Evolutionary conservation across 305 asterid species (phyloP).

Genomic region (Fraxinus paxiana): DNA sequence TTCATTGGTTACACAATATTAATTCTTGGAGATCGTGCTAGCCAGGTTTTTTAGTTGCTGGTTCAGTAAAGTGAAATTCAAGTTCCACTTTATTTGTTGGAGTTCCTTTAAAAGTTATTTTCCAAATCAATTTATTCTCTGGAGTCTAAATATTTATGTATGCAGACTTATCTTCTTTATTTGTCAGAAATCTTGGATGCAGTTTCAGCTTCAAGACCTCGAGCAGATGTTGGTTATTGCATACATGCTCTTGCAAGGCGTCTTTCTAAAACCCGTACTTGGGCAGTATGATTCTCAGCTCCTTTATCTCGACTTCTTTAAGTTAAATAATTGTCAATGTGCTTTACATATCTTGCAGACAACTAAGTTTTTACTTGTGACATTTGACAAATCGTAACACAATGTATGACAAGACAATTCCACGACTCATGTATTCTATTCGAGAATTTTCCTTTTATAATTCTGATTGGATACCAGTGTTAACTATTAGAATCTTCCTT

Average conservation of each 20-base stretch:
- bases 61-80: neutral
- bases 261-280: slow-evolving; percentile 59
- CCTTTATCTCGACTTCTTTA: neutral
- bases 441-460: neutral
- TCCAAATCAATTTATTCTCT: neutral
- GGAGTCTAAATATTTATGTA: neutral
- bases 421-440: neutral
- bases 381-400: neutral
- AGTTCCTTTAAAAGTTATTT: neutral
- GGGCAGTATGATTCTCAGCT: slow-evolving; percentile 58
- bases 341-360: neutral
- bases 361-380: neutral
- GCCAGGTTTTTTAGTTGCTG: neutral
- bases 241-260: slow-evolving; percentile 63
- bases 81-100: neutral
- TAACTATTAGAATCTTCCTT: neutral
- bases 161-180: slow-evolving; percentile 4
- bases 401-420: neutral
- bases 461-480: neutral
- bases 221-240: slow-evolving; percentile 75
- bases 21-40: neutral
- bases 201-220: slow-evolving; percentile 63
- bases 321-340: neutral
- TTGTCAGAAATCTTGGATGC: slow-evolving; percentile 60
- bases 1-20: neutral